These are phyloP conservation scores for Colletotrichum simmondsii DNA, from an alignment of 2,329 filamentous ascomycete genomes.

Conservation along the genomic window DNA sequence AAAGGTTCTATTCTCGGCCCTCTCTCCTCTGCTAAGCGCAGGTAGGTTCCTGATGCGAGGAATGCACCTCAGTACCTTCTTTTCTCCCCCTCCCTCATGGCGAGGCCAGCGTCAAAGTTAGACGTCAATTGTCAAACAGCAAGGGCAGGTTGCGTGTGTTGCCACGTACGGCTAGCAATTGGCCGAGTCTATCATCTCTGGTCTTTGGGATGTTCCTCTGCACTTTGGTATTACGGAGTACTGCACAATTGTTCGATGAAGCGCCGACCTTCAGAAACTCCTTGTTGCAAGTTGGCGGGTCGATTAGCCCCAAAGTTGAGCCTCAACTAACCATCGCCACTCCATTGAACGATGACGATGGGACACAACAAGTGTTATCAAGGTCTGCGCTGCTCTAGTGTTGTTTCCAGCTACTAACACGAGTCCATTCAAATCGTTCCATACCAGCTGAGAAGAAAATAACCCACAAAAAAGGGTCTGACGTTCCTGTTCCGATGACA, in stretches of 20 bases:
- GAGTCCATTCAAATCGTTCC: background rate
- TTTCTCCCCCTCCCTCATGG: background rate
- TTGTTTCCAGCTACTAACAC: background rate
- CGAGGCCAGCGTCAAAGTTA: background rate
- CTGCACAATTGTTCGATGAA: background rate
- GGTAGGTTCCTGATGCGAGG: background rate
- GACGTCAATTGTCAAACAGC: background rate
- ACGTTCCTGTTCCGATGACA: constrained; percentile 6
- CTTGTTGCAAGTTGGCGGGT: background rate
- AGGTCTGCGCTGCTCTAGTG: background rate
- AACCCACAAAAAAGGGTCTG: background rate
- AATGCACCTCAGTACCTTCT: background rate
- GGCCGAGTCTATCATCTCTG: background rate
- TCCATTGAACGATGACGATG: background rate
- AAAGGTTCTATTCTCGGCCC: background rate
- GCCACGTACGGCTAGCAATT: background rate
- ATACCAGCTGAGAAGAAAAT: background rate
- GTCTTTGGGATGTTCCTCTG: background rate
- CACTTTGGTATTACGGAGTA: background rate
- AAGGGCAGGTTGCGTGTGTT: background rate
- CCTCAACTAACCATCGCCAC: background rate
- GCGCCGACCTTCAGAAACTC: background rate
- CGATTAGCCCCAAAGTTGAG: background rate
- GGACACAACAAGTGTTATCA: background rate
- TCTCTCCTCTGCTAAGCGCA: background rate